Evolutionary conservation across 106 monocot genomes (phyloP).

Genomic region (Dioscorea zingiberensis): DNA sequence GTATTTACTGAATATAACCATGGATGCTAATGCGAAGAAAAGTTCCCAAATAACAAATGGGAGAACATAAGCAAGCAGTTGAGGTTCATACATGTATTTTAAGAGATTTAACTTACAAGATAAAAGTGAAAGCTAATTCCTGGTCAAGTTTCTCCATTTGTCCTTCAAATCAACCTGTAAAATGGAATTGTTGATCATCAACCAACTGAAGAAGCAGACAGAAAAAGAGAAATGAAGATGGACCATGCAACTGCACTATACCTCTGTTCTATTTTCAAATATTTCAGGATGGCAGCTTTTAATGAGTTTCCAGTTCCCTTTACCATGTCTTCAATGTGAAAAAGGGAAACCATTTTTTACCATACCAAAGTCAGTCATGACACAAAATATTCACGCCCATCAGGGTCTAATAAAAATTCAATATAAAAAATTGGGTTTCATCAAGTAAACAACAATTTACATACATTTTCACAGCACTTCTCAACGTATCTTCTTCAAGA

Average conservation of each 20-base stretch:
- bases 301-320: conserved; percentile 44
- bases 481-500: conserved; percentile 40
- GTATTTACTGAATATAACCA: too few relatives aligned
- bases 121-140: background rate
- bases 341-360: too few relatives aligned
- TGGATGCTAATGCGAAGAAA: too few relatives aligned
- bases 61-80: too few relatives aligned
- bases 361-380: too few relatives aligned
- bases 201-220: background rate
- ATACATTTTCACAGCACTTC: conserved; percentile 45
- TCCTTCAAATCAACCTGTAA: conserved; percentile 33
- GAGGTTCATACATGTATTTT: too few relatives aligned
- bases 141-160: conserved; percentile 33
- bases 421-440: background rate
- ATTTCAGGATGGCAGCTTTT: conserved; percentile 14
- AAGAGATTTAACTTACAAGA: too few relatives aligned
- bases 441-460: background rate
- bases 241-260: background rate
- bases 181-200: background rate
- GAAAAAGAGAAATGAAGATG: background rate
- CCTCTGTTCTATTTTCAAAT: conserved; percentile 33
- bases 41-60: too few relatives aligned
- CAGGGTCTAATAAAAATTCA: background rate
- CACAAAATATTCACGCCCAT: too few relatives aligned
- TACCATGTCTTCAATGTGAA: conserved; percentile 22